Base-by-base conservation (phyloP, 2,329 filamentous ascomycete genomes). In the Nothophaeocryptopus gaeumannii region DNA sequence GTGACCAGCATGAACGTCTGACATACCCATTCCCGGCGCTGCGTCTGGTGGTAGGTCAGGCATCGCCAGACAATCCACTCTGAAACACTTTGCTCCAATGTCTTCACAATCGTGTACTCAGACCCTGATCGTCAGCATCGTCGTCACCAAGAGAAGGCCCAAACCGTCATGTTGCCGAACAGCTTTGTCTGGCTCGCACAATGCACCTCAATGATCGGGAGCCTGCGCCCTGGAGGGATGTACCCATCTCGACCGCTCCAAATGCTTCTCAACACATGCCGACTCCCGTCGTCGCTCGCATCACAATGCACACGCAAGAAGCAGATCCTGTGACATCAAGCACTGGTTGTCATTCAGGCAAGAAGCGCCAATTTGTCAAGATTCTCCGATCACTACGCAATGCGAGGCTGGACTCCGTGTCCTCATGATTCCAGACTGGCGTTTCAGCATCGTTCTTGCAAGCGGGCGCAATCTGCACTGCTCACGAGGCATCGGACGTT, bases 291-390 rank as follows among this genome's bases (percentile, higher is more conserved):
- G 34, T 45, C 54, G 47, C 40, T 50, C 51, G 56, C 54, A 39
- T 39, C 35, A 56, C 49, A 42, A 45, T 47, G 42, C 45, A 46
- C 47, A 45, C 42, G 44, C 48, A 51, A 39, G 20, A 26, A 10
- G 41, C 31, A 44, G 49, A 43, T 45, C 53, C 43, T 42, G 46
- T 55, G 53, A 47, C 45, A 38, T 55, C 20, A 16, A 39, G 33
- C 31, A 13, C 39, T 34, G n/a, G 34, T 35, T 34, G 36, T 41
- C 47, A 20, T 34, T 31, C 39, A 30, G 42, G 50, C 39, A 45
- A 32, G 14, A 42, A 34, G 40, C 37, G 44, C 29, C 14, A 50
- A 56, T 56, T 56, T 58, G 56, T 58, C 56, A 58, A 45, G 29
- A 26, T 40, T 33, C 7, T 29, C 45, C 32, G 35, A 40, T 40